phyloP scores from a whole-genome alignment of 2,329 filamentous ascomycete species.

The Xylaria hypoxylon region DNA sequence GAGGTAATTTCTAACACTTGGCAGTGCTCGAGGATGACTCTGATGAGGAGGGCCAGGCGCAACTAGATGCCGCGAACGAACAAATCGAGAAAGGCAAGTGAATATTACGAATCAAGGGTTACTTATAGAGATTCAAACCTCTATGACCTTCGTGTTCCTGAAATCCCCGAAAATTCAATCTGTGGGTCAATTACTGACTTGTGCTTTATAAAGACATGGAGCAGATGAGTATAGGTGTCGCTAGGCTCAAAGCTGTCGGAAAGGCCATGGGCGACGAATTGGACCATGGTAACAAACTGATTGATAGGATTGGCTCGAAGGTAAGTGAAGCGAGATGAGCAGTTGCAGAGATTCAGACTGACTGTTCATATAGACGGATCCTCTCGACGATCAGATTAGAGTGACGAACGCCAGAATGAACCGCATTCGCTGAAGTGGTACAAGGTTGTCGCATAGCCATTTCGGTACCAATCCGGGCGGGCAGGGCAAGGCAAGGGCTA shows the following conservation, averaged over 20 bases:
- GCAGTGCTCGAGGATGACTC: constrained; percentile 41
- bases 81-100: constrained; percentile 68
- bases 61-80: constrained; percentile 68
- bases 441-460: not conserved
- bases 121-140: not conserved
- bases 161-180: no score
- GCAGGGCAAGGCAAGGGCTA: not conserved
- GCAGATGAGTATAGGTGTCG: constrained; percentile 36
- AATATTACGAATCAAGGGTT: not conserved
- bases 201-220: constrained; percentile 30
- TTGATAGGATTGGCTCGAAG: constrained; percentile 83
- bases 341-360: constrained; percentile 10
- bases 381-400: constrained; percentile 63
- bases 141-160: not conserved
- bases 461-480: not conserved
- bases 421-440: constrained; percentile 38
- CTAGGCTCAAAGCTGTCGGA: constrained; percentile 61
- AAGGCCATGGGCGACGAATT: constrained; percentile 80
- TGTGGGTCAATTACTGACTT: constrained; percentile 21
- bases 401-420: constrained; percentile 45
- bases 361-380: constrained; percentile 72
- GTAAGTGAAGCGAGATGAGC: constrained; percentile 57
- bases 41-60: constrained; percentile 52
- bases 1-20: constrained; percentile 13
- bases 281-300: constrained; percentile 78